Base-by-base conservation (phyloP, 345 rosid genomes). In the Nasturtium officinale region DNA sequence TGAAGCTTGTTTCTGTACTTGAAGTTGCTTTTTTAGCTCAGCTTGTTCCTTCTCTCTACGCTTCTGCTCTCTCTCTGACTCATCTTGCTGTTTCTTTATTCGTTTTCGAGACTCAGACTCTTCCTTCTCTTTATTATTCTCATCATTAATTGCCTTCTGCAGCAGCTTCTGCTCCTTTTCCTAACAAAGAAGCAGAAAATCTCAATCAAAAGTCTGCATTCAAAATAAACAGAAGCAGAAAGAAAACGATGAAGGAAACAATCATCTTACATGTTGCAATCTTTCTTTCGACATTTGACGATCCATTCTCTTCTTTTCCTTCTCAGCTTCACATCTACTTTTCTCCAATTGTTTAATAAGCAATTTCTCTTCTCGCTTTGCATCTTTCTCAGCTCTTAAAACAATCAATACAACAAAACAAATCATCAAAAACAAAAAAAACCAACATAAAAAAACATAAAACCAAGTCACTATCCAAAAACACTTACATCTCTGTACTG, bases 1-100 rank as follows among this genome's bases (percentile, higher is more conserved):
- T 33, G 96, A 95, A 65, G 96, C 99, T 74, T 95, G 98, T 85
- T 85, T 95, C 74, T 86, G 81, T 18, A 91, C 61, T 23, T 85
- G 75, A 71, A 65, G 82, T 69, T 81, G 80, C 80, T 72, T 87
- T 84, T 87, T 91, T 51, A 81, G 57, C 79, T 88, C 87, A 53
- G 87, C 83, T 73, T 84, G 87, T 83, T 95, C 98, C 80, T 79
- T 95, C 82, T 85, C 90, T 38, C 73, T 78, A 38, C 90, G 88
- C 15, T 84, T 85, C 56, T 87, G 87, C 50, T 87, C 96, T 76
- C 69, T 90, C 71, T 90, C 90, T 57, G 83, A 84, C 74, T 87
- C 98, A 67, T 88, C 96, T 77, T 90, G 93, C 81, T 88, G 89
- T 81, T 86, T 95, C 69, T 76, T 84, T 21, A 78, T 42, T 40